Percentiles rank a stretch among this genome's conserved stretches.
Conservation (phyloP, 306 rosid species). For the Datisca glomerata region DNA sequence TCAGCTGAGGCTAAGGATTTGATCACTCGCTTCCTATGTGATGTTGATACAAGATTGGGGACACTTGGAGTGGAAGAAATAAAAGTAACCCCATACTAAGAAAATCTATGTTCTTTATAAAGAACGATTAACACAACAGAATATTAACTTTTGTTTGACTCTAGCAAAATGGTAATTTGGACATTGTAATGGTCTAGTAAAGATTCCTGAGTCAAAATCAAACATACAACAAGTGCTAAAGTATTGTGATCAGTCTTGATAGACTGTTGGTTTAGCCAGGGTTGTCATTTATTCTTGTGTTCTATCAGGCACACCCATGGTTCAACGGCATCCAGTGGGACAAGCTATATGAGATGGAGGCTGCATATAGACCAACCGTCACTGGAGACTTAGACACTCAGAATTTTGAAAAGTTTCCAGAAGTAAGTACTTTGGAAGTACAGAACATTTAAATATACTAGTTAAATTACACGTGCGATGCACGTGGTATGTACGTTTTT, state of each 20-base stretch:
- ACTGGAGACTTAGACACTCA: slow-evolving; percentile 90
- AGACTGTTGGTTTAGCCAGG: too few relatives aligned
- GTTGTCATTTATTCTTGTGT: slow-evolving; percentile 8
- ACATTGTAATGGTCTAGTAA: too few relatives aligned
- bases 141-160: neutral
- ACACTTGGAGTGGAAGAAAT: slow-evolving; percentile 85
- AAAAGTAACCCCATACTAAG: slow-evolving; percentile 45
- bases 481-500: too few relatives aligned
- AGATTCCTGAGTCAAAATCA: too few relatives aligned
- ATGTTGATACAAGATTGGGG: slow-evolving; percentile 88
- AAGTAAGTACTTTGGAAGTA: slow-evolving; percentile 44
- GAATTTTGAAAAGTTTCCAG: slow-evolving; percentile 95
- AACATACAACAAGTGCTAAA: too few relatives aligned
- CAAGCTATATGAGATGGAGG: slow-evolving; percentile 82
- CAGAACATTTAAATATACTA: too few relatives aligned
- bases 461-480: too few relatives aligned
- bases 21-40: slow-evolving; percentile 76
- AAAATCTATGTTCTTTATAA: slow-evolving; percentile 9
- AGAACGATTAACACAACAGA: slow-evolving; percentile 4
- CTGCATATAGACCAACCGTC: slow-evolving; percentile 81
- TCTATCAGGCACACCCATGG: slow-evolving; percentile 93
- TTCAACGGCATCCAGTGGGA: slow-evolving; percentile 78
- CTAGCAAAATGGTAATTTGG: too few relatives aligned
- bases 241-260: too few relatives aligned
- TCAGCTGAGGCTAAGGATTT: slow-evolving; percentile 75